phyloP scores from a whole-genome alignment of 2,329 filamentous ascomycete species.

The Nigrospora sphaerica region DNA sequence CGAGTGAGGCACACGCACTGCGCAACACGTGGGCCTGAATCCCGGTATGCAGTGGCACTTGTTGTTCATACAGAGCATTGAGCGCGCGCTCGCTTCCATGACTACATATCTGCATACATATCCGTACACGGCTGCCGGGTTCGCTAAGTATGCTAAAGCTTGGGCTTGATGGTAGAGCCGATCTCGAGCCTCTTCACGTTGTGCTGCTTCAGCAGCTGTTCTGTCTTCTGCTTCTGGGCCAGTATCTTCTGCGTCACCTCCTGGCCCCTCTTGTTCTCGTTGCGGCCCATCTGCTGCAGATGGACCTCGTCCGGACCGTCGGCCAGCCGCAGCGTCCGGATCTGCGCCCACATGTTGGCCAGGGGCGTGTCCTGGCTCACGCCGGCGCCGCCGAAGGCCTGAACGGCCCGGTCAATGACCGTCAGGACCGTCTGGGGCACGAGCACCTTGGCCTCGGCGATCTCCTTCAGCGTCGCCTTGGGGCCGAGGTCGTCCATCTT shows the following conservation, averaged over 20 bases:
- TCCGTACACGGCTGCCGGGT: not conserved
- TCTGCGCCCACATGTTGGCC: slow-evolving; percentile 72
- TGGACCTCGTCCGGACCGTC: slow-evolving; percentile 98
- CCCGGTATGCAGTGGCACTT: no score
- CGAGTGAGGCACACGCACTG: no score
- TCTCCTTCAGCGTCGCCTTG: slow-evolving; percentile 86
- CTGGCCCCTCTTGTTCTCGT: slow-evolving; percentile 66
- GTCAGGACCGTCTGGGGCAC: slow-evolving; percentile 75
- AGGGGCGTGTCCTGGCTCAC: slow-evolving; percentile 93
- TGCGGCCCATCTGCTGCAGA: slow-evolving; percentile 70
- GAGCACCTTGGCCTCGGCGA: slow-evolving; percentile 90
- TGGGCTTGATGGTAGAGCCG: slow-evolving; percentile 43
- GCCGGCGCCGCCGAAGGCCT: slow-evolving; percentile 85
- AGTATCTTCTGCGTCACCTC: slow-evolving; percentile 55
- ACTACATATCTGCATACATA: not conserved
- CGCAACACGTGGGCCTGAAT: no score
- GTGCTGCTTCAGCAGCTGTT: slow-evolving; percentile 58
- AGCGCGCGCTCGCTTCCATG: no score
- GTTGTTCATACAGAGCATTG: no score
- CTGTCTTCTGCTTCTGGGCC: slow-evolving; percentile 57
- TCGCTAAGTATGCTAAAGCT: slow-evolving; percentile 25
- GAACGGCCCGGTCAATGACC: slow-evolving; percentile 90
- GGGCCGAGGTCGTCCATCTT: slow-evolving; percentile 87
- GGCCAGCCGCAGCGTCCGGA: slow-evolving; percentile 76
- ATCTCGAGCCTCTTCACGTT: slow-evolving; percentile 37